Conservation (phyloP, 2,329 filamentous ascomycete genomes). For the Coniochaeta pulveracea region DNA sequence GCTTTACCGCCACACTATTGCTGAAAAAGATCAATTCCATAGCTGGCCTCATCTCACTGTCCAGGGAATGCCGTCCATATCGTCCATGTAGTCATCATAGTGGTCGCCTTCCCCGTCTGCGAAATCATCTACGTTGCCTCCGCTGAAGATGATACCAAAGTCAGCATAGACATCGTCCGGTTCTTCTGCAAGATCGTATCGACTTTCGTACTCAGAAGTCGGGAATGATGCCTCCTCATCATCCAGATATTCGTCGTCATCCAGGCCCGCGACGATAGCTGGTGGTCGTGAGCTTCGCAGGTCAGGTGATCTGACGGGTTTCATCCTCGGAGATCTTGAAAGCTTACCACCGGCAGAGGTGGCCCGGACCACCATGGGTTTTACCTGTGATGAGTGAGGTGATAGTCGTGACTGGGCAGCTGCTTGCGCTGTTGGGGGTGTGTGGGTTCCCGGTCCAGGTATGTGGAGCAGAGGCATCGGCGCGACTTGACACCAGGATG, state of each 20-base stretch:
- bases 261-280: constrained; percentile 12
- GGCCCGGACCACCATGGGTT: no score
- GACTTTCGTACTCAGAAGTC: constrained; percentile 30
- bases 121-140: constrained; percentile 14
- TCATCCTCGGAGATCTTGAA: constrained; percentile 10
- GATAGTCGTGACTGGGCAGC: constrained; percentile 4
- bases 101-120: constrained; percentile 23
- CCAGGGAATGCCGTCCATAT: constrained; percentile 43
- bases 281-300: constrained; percentile 11
- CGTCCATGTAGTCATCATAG: constrained; percentile 44
- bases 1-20: no score
- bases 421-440: constrained; percentile 2
- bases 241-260: constrained; percentile 25
- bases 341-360: constrained; percentile 8
- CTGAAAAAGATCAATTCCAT: no score
- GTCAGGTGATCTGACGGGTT: constrained; percentile 22
- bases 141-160: constrained; percentile 39
- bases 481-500: no score
- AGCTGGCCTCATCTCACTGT: constrained; percentile 15
- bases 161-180: constrained; percentile 42
- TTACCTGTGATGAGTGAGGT: constrained; percentile 6
- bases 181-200: constrained; percentile 29
- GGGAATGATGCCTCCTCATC: constrained; percentile 37
- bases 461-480: constrained; percentile 1
- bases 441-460: constrained; percentile 1